Base-by-base conservation (phyloP, 176 grass and related monocot species). In the Carex scoparia region DNA sequence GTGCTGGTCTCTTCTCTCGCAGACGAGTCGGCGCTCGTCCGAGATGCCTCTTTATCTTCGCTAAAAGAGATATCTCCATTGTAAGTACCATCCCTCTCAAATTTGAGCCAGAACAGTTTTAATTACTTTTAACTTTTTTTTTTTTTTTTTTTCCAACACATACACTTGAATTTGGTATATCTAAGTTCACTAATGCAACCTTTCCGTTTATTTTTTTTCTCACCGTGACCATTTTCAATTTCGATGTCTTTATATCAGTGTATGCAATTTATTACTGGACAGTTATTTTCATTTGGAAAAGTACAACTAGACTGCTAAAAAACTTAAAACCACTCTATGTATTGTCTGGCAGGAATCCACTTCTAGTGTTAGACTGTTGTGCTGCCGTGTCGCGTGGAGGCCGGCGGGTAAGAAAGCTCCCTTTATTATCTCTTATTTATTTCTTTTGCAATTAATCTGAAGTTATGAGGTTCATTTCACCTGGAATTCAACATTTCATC, bases 1-100 rank as follows among this genome's bases (percentile, higher is more conserved):
- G 89, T 98, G 60, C 91, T 98, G 83, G 93, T 98, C 72, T 74
- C 89, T 76, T 94, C 95, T 53, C 89, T 98, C 88, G 93, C 88
- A 44, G 95, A 98, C 31, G 95, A 95, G 44, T 93, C 91, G 5
- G 81, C 87, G 0, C 60, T 87, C 65, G 95, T 89, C 79, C 86
- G 93, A 10, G 91, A 93, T 84, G 88, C 95, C 58, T 94, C 95
- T 54, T 86, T 98, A 72, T 85, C 85, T 2, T 90, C 95, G 16
- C 89, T 95, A 8, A 90, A 88, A 86, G 91, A 95, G 80, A 93
- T 98, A 62, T 91, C 93, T 15, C 91, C 95, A n/a, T 69, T 98
- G 95, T 94, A 87, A 92, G 81, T 54, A 1, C 28, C 38, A 8
- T 19, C 63, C 60, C 37, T 66, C 46, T 56, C 14, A 81, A 62